phyloP scores from a whole-genome alignment of 2,329 filamentous ascomycete species.

The Trichoderma harzianum region DNA sequence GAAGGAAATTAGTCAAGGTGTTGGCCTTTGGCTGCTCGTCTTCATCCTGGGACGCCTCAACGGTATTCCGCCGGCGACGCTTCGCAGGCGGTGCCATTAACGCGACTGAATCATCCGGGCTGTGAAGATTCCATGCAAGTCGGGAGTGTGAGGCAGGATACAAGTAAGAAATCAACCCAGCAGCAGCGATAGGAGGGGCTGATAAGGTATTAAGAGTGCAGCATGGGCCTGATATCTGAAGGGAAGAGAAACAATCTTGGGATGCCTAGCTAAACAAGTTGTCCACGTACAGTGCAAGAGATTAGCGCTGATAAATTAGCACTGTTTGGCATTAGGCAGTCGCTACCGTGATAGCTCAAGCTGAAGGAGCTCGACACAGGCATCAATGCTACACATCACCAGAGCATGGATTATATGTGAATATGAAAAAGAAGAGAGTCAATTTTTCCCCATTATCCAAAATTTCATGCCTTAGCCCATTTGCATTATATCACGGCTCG shows the following conservation, averaged over 20 bases:
- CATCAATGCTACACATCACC: not conserved
- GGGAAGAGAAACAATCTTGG: not conserved
- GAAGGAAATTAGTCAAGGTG: slow-evolving; percentile 51
- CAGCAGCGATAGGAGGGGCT: not conserved
- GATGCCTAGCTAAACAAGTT: not conserved
- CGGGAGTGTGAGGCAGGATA: not conserved
- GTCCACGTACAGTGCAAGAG: slow-evolving; percentile 4
- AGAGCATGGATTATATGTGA: not conserved
- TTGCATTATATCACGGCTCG: not conserved
- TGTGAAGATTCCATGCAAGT: slow-evolving; percentile 24
- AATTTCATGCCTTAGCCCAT: not conserved
- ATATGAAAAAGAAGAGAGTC: not conserved
- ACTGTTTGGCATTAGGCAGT: not conserved
- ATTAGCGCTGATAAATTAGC: not conserved
- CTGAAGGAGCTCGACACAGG: not conserved
- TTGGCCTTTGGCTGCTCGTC: slow-evolving; percentile 43
- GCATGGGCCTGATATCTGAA: not conserved
- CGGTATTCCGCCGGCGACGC: slow-evolving; percentile 56
- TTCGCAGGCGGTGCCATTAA: slow-evolving; percentile 57
- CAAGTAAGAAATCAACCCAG: not conserved
- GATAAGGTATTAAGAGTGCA: not conserved
- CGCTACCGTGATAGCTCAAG: not conserved
- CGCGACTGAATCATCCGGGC: slow-evolving; percentile 31
- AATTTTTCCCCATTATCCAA: not conserved
- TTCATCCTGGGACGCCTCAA: slow-evolving; percentile 50